Evolutionary conservation across 2,329 filamentous ascomycete genomes (phyloP).

Genomic region (Colletotrichum limetticola): DNA sequence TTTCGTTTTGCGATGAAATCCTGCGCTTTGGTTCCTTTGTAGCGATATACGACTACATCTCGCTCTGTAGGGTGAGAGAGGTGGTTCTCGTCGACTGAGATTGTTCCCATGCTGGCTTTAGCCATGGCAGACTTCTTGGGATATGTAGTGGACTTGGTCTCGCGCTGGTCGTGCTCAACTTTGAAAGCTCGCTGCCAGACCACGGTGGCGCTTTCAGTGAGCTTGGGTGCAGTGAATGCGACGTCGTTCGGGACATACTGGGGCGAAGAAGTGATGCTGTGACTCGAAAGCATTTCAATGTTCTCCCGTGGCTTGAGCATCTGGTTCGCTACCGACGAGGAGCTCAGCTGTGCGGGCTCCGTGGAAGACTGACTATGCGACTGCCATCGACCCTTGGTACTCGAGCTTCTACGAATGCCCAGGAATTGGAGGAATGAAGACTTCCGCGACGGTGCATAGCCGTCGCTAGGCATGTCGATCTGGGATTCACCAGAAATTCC

Average conservation of each 20-base stretch:
- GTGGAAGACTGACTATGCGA: slow-evolving; percentile 24
- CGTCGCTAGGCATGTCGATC: neutral
- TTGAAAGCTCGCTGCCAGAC: slow-evolving; percentile 43
- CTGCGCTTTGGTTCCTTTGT: neutral
- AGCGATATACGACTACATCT: neutral
- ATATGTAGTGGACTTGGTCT: neutral
- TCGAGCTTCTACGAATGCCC: slow-evolving; percentile 1
- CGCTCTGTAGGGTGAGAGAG: neutral
- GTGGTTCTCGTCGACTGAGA: slow-evolving; percentile 25
- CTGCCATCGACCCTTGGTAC: slow-evolving; percentile 14
- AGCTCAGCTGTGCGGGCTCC: neutral
- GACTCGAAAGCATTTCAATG: slow-evolving; percentile 35
- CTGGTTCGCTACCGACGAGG: neutral
- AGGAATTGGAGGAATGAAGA: slow-evolving; percentile 19
- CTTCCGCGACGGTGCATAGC: neutral
- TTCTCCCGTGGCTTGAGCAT: slow-evolving; percentile 8
- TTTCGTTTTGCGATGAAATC: neutral
- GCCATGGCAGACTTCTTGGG: neutral
- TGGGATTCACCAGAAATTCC: slow-evolving; percentile 49
- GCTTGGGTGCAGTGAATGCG: slow-evolving; percentile 28
- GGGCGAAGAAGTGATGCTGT: slow-evolving; percentile 35
- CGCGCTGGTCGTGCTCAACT: slow-evolving; percentile 37
- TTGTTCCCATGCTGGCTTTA: slow-evolving; percentile 20
- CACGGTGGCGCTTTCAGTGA: slow-evolving; percentile 39
- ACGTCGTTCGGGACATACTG: neutral